These are phyloP conservation scores for Durio zibethinus DNA, from an alignment of 345 rosid genomes.

Conservation along the genomic window DNA sequence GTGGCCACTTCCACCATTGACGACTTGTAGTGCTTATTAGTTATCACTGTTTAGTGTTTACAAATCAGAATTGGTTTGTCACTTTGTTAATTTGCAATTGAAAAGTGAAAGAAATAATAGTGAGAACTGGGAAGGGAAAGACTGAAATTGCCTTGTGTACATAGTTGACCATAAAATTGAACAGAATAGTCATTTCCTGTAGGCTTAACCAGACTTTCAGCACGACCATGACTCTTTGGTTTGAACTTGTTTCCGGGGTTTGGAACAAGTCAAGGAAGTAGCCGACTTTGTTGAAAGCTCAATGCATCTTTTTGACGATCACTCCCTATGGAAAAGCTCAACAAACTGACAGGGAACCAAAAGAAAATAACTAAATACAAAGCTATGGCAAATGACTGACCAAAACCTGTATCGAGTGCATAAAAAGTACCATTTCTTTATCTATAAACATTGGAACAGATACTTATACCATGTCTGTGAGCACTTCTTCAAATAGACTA, in stretches of 20 bases:
- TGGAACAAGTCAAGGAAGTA: slow-evolving; percentile 5
- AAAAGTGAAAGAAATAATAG: not conserved
- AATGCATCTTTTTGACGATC: not conserved
- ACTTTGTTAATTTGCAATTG: not conserved
- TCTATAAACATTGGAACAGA: not conserved
- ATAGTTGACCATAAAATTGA: not conserved
- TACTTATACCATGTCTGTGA: not conserved
- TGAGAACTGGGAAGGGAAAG: not conserved
- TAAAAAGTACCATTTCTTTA: not conserved
- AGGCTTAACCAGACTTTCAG: not conserved
- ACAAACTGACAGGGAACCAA: not conserved
- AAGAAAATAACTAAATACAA: too few species aligned
- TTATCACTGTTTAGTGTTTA: not conserved
- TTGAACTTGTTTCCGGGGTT: not conserved
- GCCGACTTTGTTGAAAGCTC: slow-evolving; percentile 1
- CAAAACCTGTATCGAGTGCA: not conserved
- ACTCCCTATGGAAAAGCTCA: not conserved
- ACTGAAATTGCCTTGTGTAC: not conserved
- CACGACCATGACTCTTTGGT: not conserved
- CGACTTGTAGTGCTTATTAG: not conserved
- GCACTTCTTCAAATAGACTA: not conserved
- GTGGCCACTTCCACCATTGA: not conserved
- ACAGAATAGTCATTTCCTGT: not conserved
- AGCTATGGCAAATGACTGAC: not conserved
- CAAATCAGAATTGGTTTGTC: not conserved